Evolutionary conservation across 768 basidiomycete species (phyloP), one percentile per base, ranked within the genome.

Genomic region (Hericium erinaceus): DNA sequence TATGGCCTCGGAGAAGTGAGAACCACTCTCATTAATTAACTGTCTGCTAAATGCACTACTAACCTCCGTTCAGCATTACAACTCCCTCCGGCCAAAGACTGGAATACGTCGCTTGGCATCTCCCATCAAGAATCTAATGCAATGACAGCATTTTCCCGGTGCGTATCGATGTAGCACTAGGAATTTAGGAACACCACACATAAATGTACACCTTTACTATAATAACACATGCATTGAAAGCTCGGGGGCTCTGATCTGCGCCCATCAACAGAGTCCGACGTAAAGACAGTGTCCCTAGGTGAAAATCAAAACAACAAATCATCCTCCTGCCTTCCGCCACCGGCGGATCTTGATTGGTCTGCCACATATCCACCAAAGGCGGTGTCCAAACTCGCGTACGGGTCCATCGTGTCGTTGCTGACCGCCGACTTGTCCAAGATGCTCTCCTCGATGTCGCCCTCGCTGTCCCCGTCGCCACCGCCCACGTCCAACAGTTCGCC

Each of bases 1-100:
- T 98, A 95, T 72, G 95, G 95, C 2, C 79, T 98, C 6, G 95
- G 95, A 64, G 95, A 98, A 83, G 94, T 93, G 55, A 63, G 87
- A 73, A 22, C 10, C 37, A 44, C 28, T 26, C 18, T 26, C 33
- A 33, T 33, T 33, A 28, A 20, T 24, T 38, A 6, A 13, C 13
- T 5, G 28, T 12, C 15, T 11, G 2, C 8, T 9, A 50, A 37
- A 26, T 48, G 33, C 28, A 15, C 63, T 61, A 50, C 57, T 62
- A 57, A 53, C 33, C 20, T 24, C 38, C 38, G 38, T 50, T 12
- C 67, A 94, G 92, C 92, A 94, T 69, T 94, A 94, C 67, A 94
- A 94, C 68, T 93, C 92, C 5, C 68, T 94, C 55, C 77, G 87
- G 33, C 88, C 87, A 4, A 82, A 75, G 61, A 69, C 59, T 12